A percentile compares a stretch with the other conserved stretches of the same genome.
Evolutionary conservation across 2,329 filamentous ascomycete species (phyloP).

Genomic region (Ophidiomyces ophidiicola): DNA sequence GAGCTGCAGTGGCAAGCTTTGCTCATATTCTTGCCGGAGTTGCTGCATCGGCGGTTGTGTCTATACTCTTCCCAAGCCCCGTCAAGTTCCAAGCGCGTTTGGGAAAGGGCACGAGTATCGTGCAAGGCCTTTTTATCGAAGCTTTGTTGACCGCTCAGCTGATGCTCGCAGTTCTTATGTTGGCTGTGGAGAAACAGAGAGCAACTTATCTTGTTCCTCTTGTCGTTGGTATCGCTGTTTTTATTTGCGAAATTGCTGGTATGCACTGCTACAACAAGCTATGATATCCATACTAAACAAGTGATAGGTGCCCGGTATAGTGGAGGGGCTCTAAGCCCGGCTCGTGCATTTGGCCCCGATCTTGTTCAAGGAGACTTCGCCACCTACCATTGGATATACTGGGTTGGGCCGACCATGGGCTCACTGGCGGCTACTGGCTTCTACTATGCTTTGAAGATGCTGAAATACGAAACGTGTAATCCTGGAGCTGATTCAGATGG

Average conservation of each 20-base stretch:
- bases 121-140: slow-evolving; percentile 54
- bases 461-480: slow-evolving; percentile 35
- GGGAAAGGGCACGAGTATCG: slow-evolving; percentile 39
- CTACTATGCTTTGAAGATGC: slow-evolving; percentile 37
- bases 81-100: slow-evolving; percentile 47
- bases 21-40: slow-evolving; percentile 50
- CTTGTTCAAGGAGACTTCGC: slow-evolving; percentile 36
- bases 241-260: slow-evolving; percentile 46
- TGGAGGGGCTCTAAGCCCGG: slow-evolving; percentile 39
- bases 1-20: slow-evolving; percentile 41
- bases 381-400: slow-evolving; percentile 42
- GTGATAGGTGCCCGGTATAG: slow-evolving; percentile 36
- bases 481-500: slow-evolving; percentile 47
- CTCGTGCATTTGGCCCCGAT: slow-evolving; percentile 38
- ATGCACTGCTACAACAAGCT: slow-evolving; percentile 9
- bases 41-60: slow-evolving; percentile 46
- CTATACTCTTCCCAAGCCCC: slow-evolving; percentile 46
- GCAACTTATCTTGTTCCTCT: slow-evolving; percentile 59
- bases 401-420: slow-evolving; percentile 37
- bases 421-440: slow-evolving; percentile 39
- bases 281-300: not conserved
- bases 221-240: slow-evolving; percentile 59
- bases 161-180: slow-evolving; percentile 54
- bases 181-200: slow-evolving; percentile 61
- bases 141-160: slow-evolving; percentile 54